These are phyloP conservation scores for Suillus subluteus DNA, from an alignment of 768 basidiomycete species.

Conservation along the genomic window DNA sequence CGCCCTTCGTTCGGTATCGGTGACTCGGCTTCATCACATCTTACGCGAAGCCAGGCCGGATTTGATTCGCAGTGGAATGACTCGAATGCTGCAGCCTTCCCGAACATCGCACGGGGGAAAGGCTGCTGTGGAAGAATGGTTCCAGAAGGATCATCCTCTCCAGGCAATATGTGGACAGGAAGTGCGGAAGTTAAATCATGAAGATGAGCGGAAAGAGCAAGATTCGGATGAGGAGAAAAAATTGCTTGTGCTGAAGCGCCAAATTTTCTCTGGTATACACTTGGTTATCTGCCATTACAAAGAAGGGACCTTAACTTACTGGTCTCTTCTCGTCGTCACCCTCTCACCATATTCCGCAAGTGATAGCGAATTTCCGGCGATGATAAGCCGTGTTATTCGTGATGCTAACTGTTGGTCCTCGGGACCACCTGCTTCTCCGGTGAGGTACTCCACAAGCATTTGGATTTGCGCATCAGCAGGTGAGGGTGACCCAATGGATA, in stretches of 20 bases:
- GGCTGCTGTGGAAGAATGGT: constrained; percentile 92
- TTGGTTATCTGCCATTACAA: constrained; percentile 16
- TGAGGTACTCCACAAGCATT: constrained; percentile 88
- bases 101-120: constrained; percentile 90
- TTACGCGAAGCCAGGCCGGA: constrained; percentile 81
- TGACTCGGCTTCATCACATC: constrained; percentile 33
- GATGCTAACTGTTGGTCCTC: constrained; percentile 67
- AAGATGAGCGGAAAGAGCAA: constrained; percentile 68
- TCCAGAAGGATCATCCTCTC: constrained; percentile 85
- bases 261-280: constrained; percentile 57
- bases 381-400: constrained; percentile 81
- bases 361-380: constrained; percentile 88
- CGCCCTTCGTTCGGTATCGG: constrained; percentile 5
- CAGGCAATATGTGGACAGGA: constrained; percentile 88
- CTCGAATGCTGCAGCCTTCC: constrained; percentile 55
- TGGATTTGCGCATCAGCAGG: constrained; percentile 75
- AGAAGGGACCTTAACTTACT: constrained; percentile 42
- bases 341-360: constrained; percentile 42
- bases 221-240: constrained; percentile 78
- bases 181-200: constrained; percentile 76
- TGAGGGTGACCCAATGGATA: constrained; percentile 71
- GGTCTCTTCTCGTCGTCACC: constrained; percentile 55
- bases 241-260: constrained; percentile 55
- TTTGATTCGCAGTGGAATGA: constrained; percentile 85
- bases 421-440: constrained; percentile 77